Evolutionary conservation across 345 rosid species (phyloP), one percentile per base, ranked within the genome.

Genomic region (Eucalyptus cladocalyx): DNA sequence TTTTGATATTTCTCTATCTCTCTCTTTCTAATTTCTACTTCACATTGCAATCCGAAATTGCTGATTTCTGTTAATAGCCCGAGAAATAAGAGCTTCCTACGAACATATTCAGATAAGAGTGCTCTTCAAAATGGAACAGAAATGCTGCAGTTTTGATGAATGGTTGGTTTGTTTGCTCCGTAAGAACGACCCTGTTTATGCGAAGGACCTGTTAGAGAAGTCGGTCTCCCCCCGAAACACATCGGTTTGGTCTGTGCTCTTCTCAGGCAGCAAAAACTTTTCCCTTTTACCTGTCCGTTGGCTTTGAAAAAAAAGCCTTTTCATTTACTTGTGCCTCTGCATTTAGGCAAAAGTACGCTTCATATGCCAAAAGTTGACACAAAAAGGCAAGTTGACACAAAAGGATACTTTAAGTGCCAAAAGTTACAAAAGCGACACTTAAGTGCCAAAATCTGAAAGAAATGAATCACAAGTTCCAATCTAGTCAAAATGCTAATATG

Each of bases 401-500:
- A 11, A 0, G 0, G 1, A 48, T 2, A 48, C 49, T 28, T 47
- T 47, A 11, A 48, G 48, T 11, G 2, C 48, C 3, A 47, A 47
- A 47, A 47, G 49, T 47, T 47, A 47, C 13, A 1, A 47, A 47
- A 47, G 5, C 5, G 14, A 47, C 13, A 47, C 49, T 47, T 47
- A 47, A 47, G 4, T 11, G 5, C 13, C 14, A 48, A 48, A 48
- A 48, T 11, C 5, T 0, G 5, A 48, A 0, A 48, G 48, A 45
- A 45, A 45, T 45, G 11, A 1, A 45, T 48, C 14, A 48, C 3
- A 49, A 49, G 18, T 49, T 15, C 3, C 51, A 49, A 49, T 49
- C 1, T 0, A 1, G 6, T 7, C 1, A 49, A 49, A 49, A 49
- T 49, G 6, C 7, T 49, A 49, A 15, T 18, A 49, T 49, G 3